These are phyloP conservation scores for Aspergillus brasiliensis DNA, from an alignment of 2,329 filamentous ascomycete species.

Conservation along the genomic window DNA sequence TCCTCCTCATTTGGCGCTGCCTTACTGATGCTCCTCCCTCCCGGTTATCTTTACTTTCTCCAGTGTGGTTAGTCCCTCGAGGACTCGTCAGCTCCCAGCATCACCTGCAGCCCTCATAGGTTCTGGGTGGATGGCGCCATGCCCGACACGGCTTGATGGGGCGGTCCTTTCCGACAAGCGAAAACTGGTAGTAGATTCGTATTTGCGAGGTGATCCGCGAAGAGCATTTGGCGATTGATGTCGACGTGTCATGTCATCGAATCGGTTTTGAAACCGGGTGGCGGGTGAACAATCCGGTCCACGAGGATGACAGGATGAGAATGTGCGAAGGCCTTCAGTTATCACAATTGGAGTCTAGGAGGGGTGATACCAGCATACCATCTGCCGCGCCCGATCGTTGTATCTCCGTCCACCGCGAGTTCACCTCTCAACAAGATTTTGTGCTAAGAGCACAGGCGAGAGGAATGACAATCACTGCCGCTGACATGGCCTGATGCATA, in stretches of 20 bases:
- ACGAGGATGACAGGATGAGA: background rate
- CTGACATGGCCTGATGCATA: too few species aligned
- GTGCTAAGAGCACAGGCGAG: background rate
- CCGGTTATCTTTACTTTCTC: background rate
- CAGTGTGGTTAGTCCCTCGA: background rate
- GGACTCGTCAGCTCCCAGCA: background rate
- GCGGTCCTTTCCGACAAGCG: background rate
- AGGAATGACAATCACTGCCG: background rate
- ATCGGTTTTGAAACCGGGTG: background rate
- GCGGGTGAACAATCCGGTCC: background rate
- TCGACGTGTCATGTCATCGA: background rate
- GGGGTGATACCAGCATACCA: background rate
- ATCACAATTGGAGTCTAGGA: background rate
- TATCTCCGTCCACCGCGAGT: background rate
- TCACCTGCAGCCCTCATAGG: background rate
- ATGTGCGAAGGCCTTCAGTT: background rate
- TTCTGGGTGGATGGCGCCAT: background rate
- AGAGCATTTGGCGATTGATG: background rate
- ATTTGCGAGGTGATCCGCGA: background rate
- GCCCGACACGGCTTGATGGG: background rate
- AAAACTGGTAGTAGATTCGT: background rate
- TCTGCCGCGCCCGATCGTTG: background rate
- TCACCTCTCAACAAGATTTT: background rate
- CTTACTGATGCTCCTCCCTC: background rate
- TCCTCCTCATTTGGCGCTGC: background rate